Conservation (phyloP, 208 protist genomes). For the Leishmania arabica region DNA sequence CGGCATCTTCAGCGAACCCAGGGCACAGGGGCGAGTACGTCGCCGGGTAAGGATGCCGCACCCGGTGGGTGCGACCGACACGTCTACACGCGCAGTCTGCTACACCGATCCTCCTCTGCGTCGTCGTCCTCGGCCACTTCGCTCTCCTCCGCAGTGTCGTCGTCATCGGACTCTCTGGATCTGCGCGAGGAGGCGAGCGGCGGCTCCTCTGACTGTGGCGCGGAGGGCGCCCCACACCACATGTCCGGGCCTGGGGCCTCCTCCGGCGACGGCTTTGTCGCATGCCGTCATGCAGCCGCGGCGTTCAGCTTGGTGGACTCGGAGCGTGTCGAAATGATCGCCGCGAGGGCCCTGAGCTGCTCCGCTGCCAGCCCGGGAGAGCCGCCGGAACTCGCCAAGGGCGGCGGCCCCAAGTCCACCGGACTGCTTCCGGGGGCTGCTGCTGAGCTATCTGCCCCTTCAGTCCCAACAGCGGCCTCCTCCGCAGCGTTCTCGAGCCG, state of each 20-base stretch:
- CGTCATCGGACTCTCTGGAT: conserved; percentile 5
- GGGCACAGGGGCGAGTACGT: not conserved
- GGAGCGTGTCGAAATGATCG: not conserved
- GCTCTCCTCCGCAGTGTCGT: not conserved
- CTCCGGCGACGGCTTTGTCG: not conserved
- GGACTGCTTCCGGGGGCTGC: not conserved
- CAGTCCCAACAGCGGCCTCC: not conserved
- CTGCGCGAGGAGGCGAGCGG: not conserved
- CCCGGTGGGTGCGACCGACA: conserved; percentile 1
- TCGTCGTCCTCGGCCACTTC: conserved; percentile 15
- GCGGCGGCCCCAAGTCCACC: not conserved
- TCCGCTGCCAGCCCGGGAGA: not conserved
- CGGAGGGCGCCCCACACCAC: not conserved
- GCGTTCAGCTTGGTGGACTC: conserved; percentile 27
- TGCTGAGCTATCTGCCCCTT: not conserved
- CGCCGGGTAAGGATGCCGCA: not conserved
- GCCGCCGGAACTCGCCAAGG: not conserved
- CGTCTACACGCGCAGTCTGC: conserved; percentile 17
- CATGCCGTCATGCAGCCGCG: conserved; percentile 9
- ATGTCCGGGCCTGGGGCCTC: not conserved
- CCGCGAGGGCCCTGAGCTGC: not conserved
- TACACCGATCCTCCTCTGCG: conserved; percentile 23
- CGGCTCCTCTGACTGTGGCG: not conserved
- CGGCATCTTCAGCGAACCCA: conserved; percentile 9
- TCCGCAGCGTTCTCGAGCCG: not conserved